phyloP scores from a whole-genome alignment of 768 basidiomycete genomes.

The Suillus weaverae region DNA sequence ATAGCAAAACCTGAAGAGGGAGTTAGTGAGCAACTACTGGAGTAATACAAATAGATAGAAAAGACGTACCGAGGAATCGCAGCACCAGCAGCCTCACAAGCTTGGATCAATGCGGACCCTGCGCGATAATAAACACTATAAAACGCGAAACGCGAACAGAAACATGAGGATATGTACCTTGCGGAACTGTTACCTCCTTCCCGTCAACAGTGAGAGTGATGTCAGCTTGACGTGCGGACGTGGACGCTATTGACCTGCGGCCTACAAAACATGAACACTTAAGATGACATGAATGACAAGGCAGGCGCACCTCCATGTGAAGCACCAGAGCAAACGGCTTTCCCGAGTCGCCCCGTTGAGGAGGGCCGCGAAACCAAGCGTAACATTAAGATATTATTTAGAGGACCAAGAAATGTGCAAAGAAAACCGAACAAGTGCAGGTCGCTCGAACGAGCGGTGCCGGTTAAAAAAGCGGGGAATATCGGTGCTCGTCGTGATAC shows the following conservation, averaged over 20 bases:
- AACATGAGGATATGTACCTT: constrained; percentile 56
- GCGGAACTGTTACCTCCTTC: constrained; percentile 95
- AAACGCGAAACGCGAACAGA: constrained; percentile 2
- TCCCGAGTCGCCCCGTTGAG: constrained; percentile 70
- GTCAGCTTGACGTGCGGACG: constrained; percentile 66
- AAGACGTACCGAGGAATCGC: constrained; percentile 69
- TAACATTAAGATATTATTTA: constrained; percentile 47
- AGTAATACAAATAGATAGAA: constrained; percentile 2
- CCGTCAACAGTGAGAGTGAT: constrained; percentile 95
- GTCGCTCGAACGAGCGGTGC: constrained; percentile 13
- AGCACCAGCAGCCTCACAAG: constrained; percentile 87
- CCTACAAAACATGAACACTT: constrained; percentile 36
- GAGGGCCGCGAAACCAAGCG: constrained; percentile 70
- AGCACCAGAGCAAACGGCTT: constrained; percentile 46
- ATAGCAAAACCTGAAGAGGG: constrained; percentile 66
- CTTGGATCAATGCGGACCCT: constrained; percentile 96
- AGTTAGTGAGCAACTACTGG: constrained; percentile 14
- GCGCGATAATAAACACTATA: constrained; percentile 13
- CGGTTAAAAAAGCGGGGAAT: constrained; percentile 18
- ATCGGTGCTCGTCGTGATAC: constrained; percentile 42
- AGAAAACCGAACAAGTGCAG: constrained; percentile 23
- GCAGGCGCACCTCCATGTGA: constrained; percentile 33
- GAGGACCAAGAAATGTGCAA: constrained; percentile 21
- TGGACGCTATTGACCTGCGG: constrained; percentile 63
- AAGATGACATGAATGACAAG: neutral